Percentiles rank a stretch among this genome's conserved stretches.
Conservation (phyloP, 2,329 filamentous ascomycete species). For the Curvularia sp. region DNA sequence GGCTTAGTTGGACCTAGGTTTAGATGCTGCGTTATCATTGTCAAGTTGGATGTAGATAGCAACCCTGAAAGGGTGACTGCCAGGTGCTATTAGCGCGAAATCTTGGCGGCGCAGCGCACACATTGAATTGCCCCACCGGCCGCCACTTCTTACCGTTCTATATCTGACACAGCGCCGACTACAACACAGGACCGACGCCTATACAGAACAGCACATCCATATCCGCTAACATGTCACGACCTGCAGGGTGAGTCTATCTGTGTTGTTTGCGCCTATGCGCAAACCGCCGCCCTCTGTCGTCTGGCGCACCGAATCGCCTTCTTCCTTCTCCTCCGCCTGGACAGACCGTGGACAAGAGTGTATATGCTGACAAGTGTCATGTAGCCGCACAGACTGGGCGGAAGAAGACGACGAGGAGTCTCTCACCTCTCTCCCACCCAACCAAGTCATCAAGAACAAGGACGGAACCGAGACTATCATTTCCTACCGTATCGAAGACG, state of each 20-base stretch:
- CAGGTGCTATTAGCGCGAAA: constrained; percentile 25
- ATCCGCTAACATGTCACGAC: constrained; percentile 48
- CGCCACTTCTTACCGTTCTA: constrained; percentile 21
- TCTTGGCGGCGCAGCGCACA: constrained; percentile 29
- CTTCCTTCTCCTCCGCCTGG: neutral
- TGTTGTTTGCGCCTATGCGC: neutral
- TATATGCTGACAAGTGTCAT: constrained; percentile 17
- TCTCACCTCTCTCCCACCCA: constrained; percentile 84
- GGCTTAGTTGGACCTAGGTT: neutral
- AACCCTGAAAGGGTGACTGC: neutral
- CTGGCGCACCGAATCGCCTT: neutral
- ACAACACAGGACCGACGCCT: constrained; percentile 2
- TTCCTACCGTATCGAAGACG: constrained; percentile 85
- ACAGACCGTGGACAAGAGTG: neutral
- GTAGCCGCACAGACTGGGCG: constrained; percentile 81
- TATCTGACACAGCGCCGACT: constrained; percentile 13
- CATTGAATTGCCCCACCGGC: constrained; percentile 26
- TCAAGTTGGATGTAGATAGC: neutral
- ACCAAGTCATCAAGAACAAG: constrained; percentile 91
- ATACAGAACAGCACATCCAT: constrained; percentile 18
- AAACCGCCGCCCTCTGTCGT: neutral
- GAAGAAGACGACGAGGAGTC: constrained; percentile 77
- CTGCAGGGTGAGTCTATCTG: constrained; percentile 44
- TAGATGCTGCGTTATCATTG: neutral
- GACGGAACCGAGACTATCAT: constrained; percentile 97